A percentile compares a stretch with the other conserved stretches of the same genome.
Evolutionary conservation across 306 rosid genomes (phyloP).

Genomic region (Citrullus colocynthis): DNA sequence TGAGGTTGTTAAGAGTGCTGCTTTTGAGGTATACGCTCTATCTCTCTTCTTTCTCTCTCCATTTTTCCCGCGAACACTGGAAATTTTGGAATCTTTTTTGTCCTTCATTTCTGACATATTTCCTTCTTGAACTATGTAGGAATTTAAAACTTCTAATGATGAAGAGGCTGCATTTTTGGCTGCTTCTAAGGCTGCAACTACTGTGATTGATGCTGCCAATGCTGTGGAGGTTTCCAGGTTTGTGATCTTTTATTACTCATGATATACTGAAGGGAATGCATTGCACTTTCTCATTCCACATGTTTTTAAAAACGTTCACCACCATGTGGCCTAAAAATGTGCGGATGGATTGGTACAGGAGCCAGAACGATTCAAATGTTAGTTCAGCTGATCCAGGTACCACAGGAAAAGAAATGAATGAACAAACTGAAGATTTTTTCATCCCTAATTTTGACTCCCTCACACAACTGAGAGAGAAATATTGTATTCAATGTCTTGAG

Average conservation of each 20-base stretch:
- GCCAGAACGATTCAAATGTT: conserved; percentile 23
- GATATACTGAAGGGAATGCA: not conserved
- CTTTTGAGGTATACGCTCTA: conserved; percentile 53
- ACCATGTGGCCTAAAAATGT: conserved; percentile 4
- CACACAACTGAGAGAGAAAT: conserved; percentile 73
- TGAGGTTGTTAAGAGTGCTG: conserved; percentile 87
- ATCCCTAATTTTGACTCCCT: conserved; percentile 61
- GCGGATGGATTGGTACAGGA: conserved; percentile 43
- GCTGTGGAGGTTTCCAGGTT: conserved; percentile 84
- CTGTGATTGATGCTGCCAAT: conserved; percentile 86
- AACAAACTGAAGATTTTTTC: conserved; percentile 61
- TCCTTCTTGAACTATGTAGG: conserved; percentile 35
- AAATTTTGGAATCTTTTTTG: not conserved
- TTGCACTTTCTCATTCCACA: not conserved
- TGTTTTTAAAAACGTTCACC: not conserved
- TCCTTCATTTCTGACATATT: conserved; percentile 8
- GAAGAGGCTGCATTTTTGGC: conserved; percentile 84
- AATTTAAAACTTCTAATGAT: conserved; percentile 40
- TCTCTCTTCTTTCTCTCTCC: not conserved
- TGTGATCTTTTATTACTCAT: conserved; percentile 9
- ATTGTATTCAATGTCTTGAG: conserved; percentile 92
- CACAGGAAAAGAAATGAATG: conserved; percentile 35
- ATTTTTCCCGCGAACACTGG: not conserved
- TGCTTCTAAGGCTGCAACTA: conserved; percentile 79
- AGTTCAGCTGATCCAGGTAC: conserved; percentile 25